Conservation (phyloP, 805 yeast genomes). For the Wickerhamiella allomyrinae region DNA sequence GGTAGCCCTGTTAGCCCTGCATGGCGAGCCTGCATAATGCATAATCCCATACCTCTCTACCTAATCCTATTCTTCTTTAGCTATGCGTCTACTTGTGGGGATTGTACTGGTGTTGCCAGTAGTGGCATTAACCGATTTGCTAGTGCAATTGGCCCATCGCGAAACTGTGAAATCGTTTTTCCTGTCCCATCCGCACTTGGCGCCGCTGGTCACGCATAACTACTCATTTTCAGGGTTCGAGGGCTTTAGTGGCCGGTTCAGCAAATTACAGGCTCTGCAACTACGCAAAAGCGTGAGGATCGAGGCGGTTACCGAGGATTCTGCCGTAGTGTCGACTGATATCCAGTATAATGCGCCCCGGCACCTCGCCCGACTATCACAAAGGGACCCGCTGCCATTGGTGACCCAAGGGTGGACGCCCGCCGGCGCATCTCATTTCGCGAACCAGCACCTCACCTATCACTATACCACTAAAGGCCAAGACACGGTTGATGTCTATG, state of each 20-base stretch:
- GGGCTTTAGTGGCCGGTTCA: conserved; percentile 6
- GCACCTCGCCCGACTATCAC: conserved; percentile 24
- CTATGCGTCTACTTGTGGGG: too few species aligned
- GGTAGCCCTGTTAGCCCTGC: background rate
- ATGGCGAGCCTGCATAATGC: background rate
- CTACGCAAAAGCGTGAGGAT: conserved; percentile 24
- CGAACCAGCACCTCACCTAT: conserved; percentile 17
- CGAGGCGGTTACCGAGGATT: conserved; percentile 55
- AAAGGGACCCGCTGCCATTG: conserved; percentile 14
- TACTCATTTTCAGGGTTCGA: conserved; percentile 1
- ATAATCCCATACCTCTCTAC: too few species aligned
- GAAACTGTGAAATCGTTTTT: background rate
- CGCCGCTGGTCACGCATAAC: conserved; percentile 13
- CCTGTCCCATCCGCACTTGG: background rate
- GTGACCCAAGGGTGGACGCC: background rate
- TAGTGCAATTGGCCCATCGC: background rate
- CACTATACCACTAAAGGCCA: conserved; percentile 31
- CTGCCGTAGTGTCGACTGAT: conserved; percentile 29
- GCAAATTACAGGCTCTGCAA: conserved; percentile 29
- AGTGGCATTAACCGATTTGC: background rate
- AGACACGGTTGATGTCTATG: conserved; percentile 49
- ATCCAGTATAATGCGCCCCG: conserved; percentile 41
- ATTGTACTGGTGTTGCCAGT: background rate
- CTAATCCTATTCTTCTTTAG: too few species aligned
- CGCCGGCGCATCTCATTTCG: background rate